Evolutionary conservation across 129 eudicot genomes (phyloP), one percentile per base, ranked within the genome.

Genomic region (Sambucus nigra): DNA sequence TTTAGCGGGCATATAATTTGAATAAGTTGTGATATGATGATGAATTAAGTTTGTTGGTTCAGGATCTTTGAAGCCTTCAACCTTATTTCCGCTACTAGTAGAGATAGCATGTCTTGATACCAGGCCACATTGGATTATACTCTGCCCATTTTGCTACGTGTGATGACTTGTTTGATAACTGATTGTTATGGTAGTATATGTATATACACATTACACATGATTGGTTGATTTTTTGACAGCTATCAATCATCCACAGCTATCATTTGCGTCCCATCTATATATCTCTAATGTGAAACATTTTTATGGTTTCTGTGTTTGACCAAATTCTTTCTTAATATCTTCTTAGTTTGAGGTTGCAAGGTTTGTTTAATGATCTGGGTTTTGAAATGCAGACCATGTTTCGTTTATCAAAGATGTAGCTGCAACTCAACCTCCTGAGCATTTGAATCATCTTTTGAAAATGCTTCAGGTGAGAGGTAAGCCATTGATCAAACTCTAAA

Each of bases 401-500:
- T 76, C 86, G 1, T 91, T 81, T 32, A 76, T 85, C 35, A 91
- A 82, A 73, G 95, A 85, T 17, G 74, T 86, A 21, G 99, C 95
- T 33, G 78, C 56, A 53, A 76, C 94, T 58, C 72, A 79, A 63
- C 94, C 99, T 25, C 99, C 99, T 3, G 83, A 82, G 76, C 81
- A 91, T 73, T 76, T 91, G 75, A 76, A 69, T 72, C 83, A 86
- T 24, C 86, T 91, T 69, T 67, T 91, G 51, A 82, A 73, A 66
- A 75, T 91, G 71, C 95, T 91, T 58, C 94, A 82, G 83, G 86
- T 78, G 71, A 91, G 71, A 91, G 99, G 98, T 91, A 80, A 75
- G 59, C 45, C 55, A 22, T 17, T 64, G 20, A 55, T 35, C 38
- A 17, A 44, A 46, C 41, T 48, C 49, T 57, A 16, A 38, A 40